phyloP scores from a whole-genome alignment of 352 stramenopile species.

The Pythium phragmiticola region DNA sequence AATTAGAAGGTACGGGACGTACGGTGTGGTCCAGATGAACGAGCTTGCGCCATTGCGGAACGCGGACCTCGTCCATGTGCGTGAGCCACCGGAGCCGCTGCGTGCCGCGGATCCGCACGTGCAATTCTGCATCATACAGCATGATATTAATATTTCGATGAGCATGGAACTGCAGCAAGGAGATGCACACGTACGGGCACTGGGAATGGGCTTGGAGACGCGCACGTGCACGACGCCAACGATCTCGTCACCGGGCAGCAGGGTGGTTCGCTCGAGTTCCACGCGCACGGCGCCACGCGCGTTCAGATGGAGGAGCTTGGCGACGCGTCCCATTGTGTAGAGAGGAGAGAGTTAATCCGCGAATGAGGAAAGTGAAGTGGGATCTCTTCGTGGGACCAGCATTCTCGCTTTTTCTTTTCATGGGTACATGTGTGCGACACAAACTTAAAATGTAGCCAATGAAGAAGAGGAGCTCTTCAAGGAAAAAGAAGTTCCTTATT shows the following conservation, averaged over 20 bases:
- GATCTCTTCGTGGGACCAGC: background rate
- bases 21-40: background rate
- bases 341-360: background rate
- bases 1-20: background rate
- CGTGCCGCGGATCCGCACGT: conserved; percentile 1
- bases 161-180: background rate
- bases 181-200: background rate
- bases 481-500: no score
- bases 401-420: background rate
- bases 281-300: conserved; percentile 1
- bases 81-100: conserved; percentile 3
- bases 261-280: background rate
- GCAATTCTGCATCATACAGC: background rate
- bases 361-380: background rate
- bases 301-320: background rate
- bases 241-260: conserved; percentile 3
- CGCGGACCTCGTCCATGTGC: background rate
- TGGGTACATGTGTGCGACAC: conserved; percentile 3
- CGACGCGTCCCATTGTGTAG: background rate
- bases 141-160: background rate
- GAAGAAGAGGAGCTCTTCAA: background rate
- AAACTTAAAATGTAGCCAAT: background rate
- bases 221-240: background rate
- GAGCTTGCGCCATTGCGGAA: conserved; percentile 4
- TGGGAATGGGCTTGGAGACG: conserved; percentile 1